Base-by-base conservation (phyloP, 805 yeast species). In the Yarrowia sp. region DNA sequence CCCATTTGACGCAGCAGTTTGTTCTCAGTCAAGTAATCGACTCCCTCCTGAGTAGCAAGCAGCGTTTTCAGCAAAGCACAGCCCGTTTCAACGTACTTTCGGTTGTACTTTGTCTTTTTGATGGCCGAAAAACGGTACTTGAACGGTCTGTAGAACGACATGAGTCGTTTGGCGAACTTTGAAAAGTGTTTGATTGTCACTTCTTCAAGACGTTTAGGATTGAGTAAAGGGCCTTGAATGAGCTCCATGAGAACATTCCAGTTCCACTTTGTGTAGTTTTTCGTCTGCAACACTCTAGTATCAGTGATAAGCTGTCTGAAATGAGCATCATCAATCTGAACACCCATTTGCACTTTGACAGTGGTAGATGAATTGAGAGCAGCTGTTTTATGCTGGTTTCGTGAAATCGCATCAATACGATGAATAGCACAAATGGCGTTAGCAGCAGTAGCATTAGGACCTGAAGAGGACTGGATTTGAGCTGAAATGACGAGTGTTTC, bases 101-200 rank as follows among this genome's bases (percentile, higher is more conserved):
- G 81, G 28, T 87, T 81, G 36, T 79, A 75, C 65, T 81, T 83
- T 1, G 85, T 77, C 65, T 79, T 79, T 66, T 83, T 77, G 51
- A 85, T 75, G 32, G 79, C 76, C 8, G 89, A 79, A 74, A 92
- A 93, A 65, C 97, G 79, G 70, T 87, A 85, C 75, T 96, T 92
- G 77, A 92, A 88, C 0, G 99, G 99, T 64, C 98, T 80, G 73
- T 86, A 93, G 73, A 93, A 95, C 1, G 96, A 89, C 70, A 92
- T 74, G 31, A 95, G 74, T 65, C 97, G 78, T 72, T 93, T 92
- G 73, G 92, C 80, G 71, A 95, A 90, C 71, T 92, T 93, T 0
- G 98, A 91, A 43, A 43, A 58, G 2, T 88, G 86, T 69, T 83
- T 85, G 39, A 86, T 80, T 14, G 57, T 61, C 1, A 88, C 78